Evolutionary conservation across 805 yeast species (phyloP), one percentile per base, ranked within the genome.

Genomic region (Komagataella kurtzmanii): DNA sequence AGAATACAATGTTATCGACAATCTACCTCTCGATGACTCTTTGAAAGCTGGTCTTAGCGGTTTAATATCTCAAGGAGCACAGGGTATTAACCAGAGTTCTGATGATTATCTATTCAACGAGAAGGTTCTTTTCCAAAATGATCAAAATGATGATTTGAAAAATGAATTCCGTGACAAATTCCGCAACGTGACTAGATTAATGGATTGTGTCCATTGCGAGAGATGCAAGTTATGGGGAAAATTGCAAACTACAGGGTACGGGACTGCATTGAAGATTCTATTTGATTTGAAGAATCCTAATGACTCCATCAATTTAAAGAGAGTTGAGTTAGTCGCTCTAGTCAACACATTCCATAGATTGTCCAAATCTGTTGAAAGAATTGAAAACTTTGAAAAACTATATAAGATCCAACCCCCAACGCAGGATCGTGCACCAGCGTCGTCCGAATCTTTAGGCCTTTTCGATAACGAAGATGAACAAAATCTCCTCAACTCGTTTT

Each of bases 131-230:
- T 74, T 80, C 55, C 76, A 76, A 56, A 70, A 73, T 55, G 72
- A 75, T 14, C 59, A 63, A 12, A 65, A 71, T 1, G 76, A 74
- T 46, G 73, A 75, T 44, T 74, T 91, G 53, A 93, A 93, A 60
- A 83, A 83, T 56, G 98, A 93, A 59, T 90, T 93, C 70, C 77
- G 91, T 55, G 67, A 77, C 44, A 83, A 95, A 50, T 95, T 93
- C 66, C 83, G 81, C 61, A 93, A 93, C 63, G 95, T 93, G 21
- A 83, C 95, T 18, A 83, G 87, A 50, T 80, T 93, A 47, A 93
- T 93, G 97, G 97, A 91, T 65, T 93, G 99, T 70, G 98, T 93
- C 45, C 97, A 96, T 44, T 93, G 99, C 71, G 99, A 93, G 64
- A 76, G 97, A 63, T 93, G 99, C 66, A 79, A 97, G 61, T 73